Base-by-base conservation (phyloP, 2,329 filamentous ascomycete species). In the Diplodia sapinea region DNA sequence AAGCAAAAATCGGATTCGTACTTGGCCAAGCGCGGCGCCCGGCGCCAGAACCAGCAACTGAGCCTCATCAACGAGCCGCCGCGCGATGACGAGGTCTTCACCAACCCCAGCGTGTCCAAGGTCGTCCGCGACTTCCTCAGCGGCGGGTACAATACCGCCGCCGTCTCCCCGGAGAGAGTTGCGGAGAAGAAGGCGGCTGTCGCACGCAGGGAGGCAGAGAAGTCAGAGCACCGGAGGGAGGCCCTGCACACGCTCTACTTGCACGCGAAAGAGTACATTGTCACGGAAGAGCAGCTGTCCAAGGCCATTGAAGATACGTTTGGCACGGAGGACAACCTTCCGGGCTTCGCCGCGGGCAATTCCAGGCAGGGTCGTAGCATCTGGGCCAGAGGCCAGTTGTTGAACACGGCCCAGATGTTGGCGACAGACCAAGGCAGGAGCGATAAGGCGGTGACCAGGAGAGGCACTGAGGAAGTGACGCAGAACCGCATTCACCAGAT, bases 221-320 rank as follows among this genome's bases (percentile, higher is more conserved):
- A 88, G 75, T 82, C 84, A 52, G 84, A 88, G 68, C 83, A 85
- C 65, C 87, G 91, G 62, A 84, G 87, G 69, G 88, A 94, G 71
- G 86, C 89, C 17, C 81, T 99, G 36, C 92, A 97, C 79, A 89
- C 92, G 68, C 86, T 99, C 13, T 99, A 99, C 81, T 91, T 95
- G 81, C 91, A 93, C 73, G 93, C 95, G 5, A 87, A 91, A 31
- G 83, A 87, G 49, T 99, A 98, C 81, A 97, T 99, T 76, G 89
- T 93, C 20, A 89, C 86, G 29, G 93, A 96, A 77, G 81, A 85
- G 62, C 90, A 96, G 77, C 86, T 99, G 40, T 86, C 91, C 72
- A 83, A 83, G 17, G 86, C 88, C 71, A 89, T 97, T 67, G 90
- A 96, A 26, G 81, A 84, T 70, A 84, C 90, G n/a, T 99, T 97